Conservation (phyloP, 2,329 filamentous ascomycete species). For the Pseudocercospora fuligena region DNA sequence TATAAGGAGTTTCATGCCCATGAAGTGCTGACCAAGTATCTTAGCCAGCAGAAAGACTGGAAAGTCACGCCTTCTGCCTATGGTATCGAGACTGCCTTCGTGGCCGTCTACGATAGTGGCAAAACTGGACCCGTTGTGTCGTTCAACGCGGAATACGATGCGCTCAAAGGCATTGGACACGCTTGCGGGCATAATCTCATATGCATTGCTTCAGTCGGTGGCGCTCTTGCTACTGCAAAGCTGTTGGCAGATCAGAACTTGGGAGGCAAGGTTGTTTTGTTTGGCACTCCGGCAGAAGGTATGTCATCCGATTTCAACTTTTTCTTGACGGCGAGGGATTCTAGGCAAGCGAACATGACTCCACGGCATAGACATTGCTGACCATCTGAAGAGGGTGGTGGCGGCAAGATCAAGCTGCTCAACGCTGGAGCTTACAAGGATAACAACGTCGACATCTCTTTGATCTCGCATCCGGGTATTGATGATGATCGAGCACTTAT, state of each 20-base stretch:
- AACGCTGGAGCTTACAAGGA: slow-evolving; percentile 50
- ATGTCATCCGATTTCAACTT: slow-evolving; percentile 28
- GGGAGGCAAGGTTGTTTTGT: slow-evolving; percentile 44
- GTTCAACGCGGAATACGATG: slow-evolving; percentile 48
- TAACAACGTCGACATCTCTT: slow-evolving; percentile 43
- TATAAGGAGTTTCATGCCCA: slow-evolving; percentile 58
- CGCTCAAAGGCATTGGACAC: slow-evolving; percentile 48
- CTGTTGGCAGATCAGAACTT: slow-evolving; percentile 38
- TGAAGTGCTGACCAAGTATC: slow-evolving; percentile 55
- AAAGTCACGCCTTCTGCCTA: slow-evolving; percentile 58
- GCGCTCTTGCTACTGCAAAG: slow-evolving; percentile 45
- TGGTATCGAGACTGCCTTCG: slow-evolving; percentile 59
- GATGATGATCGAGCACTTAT: slow-evolving; percentile 46
- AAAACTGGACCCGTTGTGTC: slow-evolving; percentile 44
- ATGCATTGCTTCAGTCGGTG: slow-evolving; percentile 44
- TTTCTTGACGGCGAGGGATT: too few species aligned
- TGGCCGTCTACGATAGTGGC: slow-evolving; percentile 55
- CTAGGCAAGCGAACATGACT: too few species aligned
- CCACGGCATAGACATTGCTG: neutral
- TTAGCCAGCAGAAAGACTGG: slow-evolving; percentile 50
- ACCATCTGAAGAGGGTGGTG: slow-evolving; percentile 24
- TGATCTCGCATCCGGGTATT: slow-evolving; percentile 42
- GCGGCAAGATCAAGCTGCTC: slow-evolving; percentile 52
- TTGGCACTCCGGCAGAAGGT: slow-evolving; percentile 54
- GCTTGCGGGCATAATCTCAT: slow-evolving; percentile 55